A percentile compares a stretch with the other conserved stretches of the same genome.
Evolutionary conservation across 805 yeast genomes (phyloP).

Genomic region (Tetrapisispora fleetii): DNA sequence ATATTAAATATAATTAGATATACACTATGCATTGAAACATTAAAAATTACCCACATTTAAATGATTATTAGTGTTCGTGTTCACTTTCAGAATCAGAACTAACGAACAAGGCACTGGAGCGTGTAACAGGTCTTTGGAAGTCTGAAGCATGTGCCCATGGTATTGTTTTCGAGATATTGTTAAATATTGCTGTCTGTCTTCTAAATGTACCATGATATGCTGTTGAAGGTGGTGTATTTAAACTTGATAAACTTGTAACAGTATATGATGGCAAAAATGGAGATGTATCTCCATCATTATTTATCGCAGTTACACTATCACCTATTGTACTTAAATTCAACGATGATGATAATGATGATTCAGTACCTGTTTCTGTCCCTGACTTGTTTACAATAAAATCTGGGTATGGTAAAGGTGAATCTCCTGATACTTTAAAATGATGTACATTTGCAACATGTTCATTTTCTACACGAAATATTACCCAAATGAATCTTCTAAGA

Average conservation of each 20-base stretch:
- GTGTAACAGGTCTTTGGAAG: constrained; percentile 52
- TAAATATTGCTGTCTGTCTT: constrained; percentile 20
- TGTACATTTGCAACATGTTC: constrained; percentile 90
- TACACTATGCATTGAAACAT: background rate
- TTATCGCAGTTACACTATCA: background rate
- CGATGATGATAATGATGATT: background rate
- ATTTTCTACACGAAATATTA: constrained; percentile 87
- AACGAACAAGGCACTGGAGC: constrained; percentile 15
- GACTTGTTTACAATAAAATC: constrained; percentile 2
- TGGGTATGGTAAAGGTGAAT: constrained; percentile 75
- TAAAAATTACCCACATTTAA: background rate
- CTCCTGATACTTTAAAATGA: constrained; percentile 78
- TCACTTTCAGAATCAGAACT: constrained; percentile 15
- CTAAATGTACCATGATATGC: constrained; percentile 17
- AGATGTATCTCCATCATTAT: background rate
- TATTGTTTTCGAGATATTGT: constrained; percentile 34
- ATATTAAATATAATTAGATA: constrained; percentile 3
- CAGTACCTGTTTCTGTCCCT: background rate
- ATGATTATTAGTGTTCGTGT: constrained; percentile 4
- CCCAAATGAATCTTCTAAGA: constrained; percentile 79
- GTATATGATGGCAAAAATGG: background rate
- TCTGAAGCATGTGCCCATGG: constrained; percentile 77
- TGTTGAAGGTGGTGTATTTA: constrained; percentile 13
- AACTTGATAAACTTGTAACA: background rate
- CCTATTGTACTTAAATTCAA: background rate